phyloP scores from a whole-genome alignment of 75 land plant species.

The Selaginella tamariscina region DNA sequence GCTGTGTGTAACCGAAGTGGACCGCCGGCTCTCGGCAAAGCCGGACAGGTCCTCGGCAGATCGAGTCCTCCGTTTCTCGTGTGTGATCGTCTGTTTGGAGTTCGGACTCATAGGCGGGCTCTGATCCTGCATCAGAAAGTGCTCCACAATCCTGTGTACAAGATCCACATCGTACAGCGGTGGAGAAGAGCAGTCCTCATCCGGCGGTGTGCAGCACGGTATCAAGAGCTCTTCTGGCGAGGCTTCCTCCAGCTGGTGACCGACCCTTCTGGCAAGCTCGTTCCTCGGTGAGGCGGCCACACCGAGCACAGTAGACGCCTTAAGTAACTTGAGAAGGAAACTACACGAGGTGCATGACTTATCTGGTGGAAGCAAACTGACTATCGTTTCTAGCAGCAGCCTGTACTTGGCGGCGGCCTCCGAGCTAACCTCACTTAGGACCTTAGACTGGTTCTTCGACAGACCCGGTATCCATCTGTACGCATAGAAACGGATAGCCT shows the following conservation, averaged over 20 bases:
- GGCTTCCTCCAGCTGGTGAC: constrained; percentile 53
- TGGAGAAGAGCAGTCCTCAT: constrained; percentile 1
- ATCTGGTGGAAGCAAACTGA: constrained; percentile 44
- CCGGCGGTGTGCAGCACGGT: constrained; percentile 29
- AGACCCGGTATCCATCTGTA: constrained; percentile 45
- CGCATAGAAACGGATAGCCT: constrained; percentile 46
- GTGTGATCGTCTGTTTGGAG: constrained; percentile 23
- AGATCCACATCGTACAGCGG: constrained; percentile 48
- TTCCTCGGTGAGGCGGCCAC: constrained; percentile 31
- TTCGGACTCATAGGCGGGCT: constrained; percentile 31
- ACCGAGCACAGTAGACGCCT: constrained; percentile 37
- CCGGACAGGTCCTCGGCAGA: constrained; percentile 56
- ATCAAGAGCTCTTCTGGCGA: constrained; percentile 49
- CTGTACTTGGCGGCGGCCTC: constrained; percentile 37
- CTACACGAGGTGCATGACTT: constrained; percentile 41
- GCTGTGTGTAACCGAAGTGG: constrained; percentile 39
- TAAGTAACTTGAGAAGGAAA: constrained; percentile 47
- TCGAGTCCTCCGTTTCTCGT: constrained; percentile 18
- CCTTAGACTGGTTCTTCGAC: constrained; percentile 21
- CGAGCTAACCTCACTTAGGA: constrained; percentile 8
- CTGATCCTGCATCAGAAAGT: constrained; percentile 39
- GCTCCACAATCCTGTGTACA: constrained; percentile 42
- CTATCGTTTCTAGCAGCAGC: constrained; percentile 43
- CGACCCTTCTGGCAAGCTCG: constrained; percentile 50
- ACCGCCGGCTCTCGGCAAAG: constrained; percentile 48